Evolutionary conservation across 371 early-diverging fungal species (phyloP).

Genomic region (Thermomucor indicae-seudaticae): DNA sequence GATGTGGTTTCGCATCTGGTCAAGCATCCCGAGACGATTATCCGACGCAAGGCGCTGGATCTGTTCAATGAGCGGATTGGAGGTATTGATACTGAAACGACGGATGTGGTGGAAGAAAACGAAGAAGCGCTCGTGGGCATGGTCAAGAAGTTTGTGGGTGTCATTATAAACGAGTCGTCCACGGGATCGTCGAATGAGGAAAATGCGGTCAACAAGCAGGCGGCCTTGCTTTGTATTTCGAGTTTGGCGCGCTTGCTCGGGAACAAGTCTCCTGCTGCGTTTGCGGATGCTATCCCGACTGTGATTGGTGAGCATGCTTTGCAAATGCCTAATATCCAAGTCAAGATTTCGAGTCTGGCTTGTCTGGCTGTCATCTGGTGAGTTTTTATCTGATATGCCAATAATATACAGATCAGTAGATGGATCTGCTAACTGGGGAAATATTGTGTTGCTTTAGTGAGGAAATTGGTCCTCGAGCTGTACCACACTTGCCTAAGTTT

Average conservation of each 20-base stretch:
- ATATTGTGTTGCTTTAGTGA: conserved; percentile 35
- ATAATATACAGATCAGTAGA: too few species aligned
- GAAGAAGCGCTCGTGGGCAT: conserved; percentile 42
- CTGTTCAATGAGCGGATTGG: conserved; percentile 71
- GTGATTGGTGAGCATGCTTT: conserved; percentile 59
- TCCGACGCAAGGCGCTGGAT: conserved; percentile 79
- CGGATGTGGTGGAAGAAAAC: conserved; percentile 40
- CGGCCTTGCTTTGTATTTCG: conserved; percentile 75
- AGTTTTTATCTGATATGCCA: background rate
- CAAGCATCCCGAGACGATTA: conserved; percentile 57
- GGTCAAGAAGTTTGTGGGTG: conserved; percentile 37
- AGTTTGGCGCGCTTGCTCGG: conserved; percentile 70
- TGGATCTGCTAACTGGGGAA: too few species aligned
- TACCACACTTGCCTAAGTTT: conserved; percentile 81
- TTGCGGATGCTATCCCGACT: conserved; percentile 52
- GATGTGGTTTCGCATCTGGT: conserved; percentile 66
- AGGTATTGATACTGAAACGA: conserved; percentile 39
- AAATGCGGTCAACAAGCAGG: conserved; percentile 69
- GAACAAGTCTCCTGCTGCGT: conserved; percentile 55
- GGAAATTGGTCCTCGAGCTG: conserved; percentile 78
- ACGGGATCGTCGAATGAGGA: conserved; percentile 38
- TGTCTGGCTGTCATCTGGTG: conserved; percentile 66
- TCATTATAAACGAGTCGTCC: conserved; percentile 41
- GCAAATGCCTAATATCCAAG: conserved; percentile 47
- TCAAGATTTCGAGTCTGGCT: conserved; percentile 70